phyloP scores from a whole-genome alignment of 371 early-diverging fungal genomes.

The Mucor circinelloides region DNA sequence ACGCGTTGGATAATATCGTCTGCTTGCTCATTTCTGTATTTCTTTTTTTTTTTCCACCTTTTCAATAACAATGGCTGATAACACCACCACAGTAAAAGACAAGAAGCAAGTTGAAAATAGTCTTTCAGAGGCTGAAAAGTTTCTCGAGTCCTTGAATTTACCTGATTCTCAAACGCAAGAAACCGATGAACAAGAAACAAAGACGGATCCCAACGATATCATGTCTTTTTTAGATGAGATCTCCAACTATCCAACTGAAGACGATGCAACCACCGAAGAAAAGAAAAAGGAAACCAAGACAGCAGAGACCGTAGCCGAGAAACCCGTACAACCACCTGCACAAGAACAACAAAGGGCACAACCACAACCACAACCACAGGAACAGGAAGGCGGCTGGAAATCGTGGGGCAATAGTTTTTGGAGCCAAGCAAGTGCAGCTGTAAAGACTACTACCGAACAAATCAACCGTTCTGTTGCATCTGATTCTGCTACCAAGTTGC shows the following conservation, averaged over 20 bases:
- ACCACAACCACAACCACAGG: background rate
- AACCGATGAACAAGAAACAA: conserved; percentile 3
- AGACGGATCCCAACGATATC: conserved; percentile 50
- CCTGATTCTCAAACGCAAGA: conserved; percentile 25
- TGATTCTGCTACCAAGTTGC: conserved; percentile 47
- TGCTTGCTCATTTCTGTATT: background rate
- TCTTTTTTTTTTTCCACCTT: background rate
- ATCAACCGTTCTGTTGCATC: conserved; percentile 35
- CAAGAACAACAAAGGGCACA: background rate
- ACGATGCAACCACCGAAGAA: background rate
- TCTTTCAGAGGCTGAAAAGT: conserved; percentile 54
- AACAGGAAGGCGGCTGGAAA: conserved; percentile 35
- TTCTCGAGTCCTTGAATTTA: conserved; percentile 49
- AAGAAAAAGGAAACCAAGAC: background rate
- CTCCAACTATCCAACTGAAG: conserved; percentile 37
- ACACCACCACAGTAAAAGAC: conserved; percentile 1
- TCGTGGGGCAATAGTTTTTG: conserved; percentile 55
- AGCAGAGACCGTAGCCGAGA: background rate
- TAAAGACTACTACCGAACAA: conserved; percentile 55
- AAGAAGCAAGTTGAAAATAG: conserved; percentile 21
- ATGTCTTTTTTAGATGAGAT: conserved; percentile 59
- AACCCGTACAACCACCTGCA: background rate
- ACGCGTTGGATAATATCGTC: background rate
- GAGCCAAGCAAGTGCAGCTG: conserved; percentile 55
- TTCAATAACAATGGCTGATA: conserved; percentile 13